These are phyloP conservation scores for Arachis stenosperma DNA, from an alignment of 306 rosid species.

Conservation along the genomic window DNA sequence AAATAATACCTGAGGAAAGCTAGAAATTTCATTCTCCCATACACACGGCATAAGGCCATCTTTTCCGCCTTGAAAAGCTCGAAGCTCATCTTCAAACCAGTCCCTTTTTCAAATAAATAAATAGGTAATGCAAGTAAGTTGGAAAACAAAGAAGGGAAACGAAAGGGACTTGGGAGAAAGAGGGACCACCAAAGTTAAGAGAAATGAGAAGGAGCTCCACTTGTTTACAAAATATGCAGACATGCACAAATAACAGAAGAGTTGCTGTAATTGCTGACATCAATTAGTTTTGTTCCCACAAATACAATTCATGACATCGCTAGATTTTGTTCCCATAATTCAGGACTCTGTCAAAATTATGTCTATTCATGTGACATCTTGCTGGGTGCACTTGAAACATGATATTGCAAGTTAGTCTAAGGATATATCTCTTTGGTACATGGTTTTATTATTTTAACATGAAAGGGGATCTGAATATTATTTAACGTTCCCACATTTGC, in stretches of 20 bases:
- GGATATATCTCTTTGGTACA: not conserved
- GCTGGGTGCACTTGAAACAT: slow-evolving; percentile 11
- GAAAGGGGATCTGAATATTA: slow-evolving; percentile 5
- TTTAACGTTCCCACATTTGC: not conserved
- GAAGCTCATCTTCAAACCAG: slow-evolving; percentile 97
- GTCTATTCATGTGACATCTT: not conserved
- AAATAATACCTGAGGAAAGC: slow-evolving; percentile 84
- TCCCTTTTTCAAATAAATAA: slow-evolving; percentile 61
- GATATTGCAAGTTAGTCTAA: slow-evolving; percentile 20
- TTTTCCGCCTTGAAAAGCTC: slow-evolving; percentile 95
- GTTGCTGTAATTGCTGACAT: slow-evolving; percentile 17
- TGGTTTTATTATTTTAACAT: slow-evolving; percentile 3
- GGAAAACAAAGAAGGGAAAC: slow-evolving; percentile 8
- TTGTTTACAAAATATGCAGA: slow-evolving; percentile 20
- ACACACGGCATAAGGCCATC: slow-evolving; percentile 87
- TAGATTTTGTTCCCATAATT: slow-evolving; percentile 12
- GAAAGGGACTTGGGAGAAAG: not conserved
- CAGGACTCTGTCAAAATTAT: not conserved
- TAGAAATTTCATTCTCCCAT: slow-evolving; percentile 88
- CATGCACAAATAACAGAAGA: slow-evolving; percentile 6
- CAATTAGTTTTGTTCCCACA: slow-evolving; percentile 14
- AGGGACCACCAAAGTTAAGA: slow-evolving; percentile 15
- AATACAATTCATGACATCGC: slow-evolving; percentile 18
- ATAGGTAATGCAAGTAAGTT: slow-evolving; percentile 33
- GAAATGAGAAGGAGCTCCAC: slow-evolving; percentile 1